Evolutionary conservation across 2,329 filamentous ascomycete species (phyloP), one percentile per base, ranked within the genome.

Genomic region (Aureobasidium pullulans): DNA sequence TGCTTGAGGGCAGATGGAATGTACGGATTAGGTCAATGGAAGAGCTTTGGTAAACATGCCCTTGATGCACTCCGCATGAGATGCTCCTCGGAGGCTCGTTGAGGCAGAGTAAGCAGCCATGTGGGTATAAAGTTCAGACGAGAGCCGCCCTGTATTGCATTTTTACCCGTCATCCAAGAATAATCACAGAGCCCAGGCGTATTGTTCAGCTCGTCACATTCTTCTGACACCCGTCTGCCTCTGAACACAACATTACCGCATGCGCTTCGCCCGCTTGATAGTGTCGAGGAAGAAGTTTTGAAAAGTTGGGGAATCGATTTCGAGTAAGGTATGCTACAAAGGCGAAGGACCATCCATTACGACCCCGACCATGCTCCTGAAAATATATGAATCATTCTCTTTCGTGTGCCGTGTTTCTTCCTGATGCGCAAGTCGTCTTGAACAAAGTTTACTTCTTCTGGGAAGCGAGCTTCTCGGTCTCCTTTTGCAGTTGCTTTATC

Each of bases 401-500:
- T 57, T 57, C 52, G 52, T 57, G 40, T 46, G 29, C 28, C 32
- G 40, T 6, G 16, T 28, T 31, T 11, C 37, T 42, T 36, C n/a
- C 40, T n/a, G 4, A 31, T 8, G 40, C 42, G 29, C 50, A 43
- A 23, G 6, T 54, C 28, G 19, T 16, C 16, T n/a, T 57, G n/a
- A 16, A 23, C 16, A 28, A n/a, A 23, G 32, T 59, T 59, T 52
- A 50, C 39, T 46, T 50, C 47, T 53, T 53, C 10, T 59, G 57
- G 28, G 37, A 29, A 19, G 68, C 67, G 36, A 65, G 60, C 66
- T 71, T 66, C 19, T 65, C 69, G 9, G 66, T 66, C 65, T 71
- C 71, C 50, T 72, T 62, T 60, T 73, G 71, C 61, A 73, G 49
- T 61, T 71, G 61, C 48, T 62, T 50, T 57, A 73, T 72, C 28